Evolutionary conservation across 768 basidiomycete genomes (phyloP).

Genomic region (Lactifluus volemus): DNA sequence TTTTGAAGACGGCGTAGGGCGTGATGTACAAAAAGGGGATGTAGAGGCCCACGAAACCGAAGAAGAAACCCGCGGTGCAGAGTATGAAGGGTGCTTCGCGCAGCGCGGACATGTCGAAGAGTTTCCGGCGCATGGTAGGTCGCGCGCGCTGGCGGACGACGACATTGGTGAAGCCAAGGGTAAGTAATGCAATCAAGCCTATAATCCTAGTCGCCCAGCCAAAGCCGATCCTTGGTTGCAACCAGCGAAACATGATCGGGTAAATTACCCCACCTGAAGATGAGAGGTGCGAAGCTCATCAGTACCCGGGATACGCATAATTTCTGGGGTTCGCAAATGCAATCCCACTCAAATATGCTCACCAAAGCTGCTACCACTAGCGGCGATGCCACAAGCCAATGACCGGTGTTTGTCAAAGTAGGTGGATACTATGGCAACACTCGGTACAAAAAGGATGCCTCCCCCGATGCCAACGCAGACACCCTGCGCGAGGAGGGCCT

Average conservation of each 20-base stretch:
- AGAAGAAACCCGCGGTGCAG: conserved; percentile 20
- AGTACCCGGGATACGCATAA: background rate
- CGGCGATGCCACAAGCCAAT: conserved; percentile 37
- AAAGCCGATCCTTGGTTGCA: conserved; percentile 23
- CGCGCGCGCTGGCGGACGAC: conserved; percentile 19
- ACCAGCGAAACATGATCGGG: conserved; percentile 25
- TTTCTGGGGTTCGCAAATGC: background rate
- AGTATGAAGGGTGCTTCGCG: conserved; percentile 23
- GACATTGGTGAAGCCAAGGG: conserved; percentile 20
- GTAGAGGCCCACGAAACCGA: conserved; percentile 17
- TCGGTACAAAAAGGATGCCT: conserved; percentile 39
- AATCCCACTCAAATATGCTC: background rate
- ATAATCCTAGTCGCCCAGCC: conserved; percentile 24
- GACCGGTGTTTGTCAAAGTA: conserved; percentile 36
- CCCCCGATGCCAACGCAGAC: conserved; percentile 34
- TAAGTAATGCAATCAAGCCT: conserved; percentile 21
- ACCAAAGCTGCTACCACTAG: conserved; percentile 29
- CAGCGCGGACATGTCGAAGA: conserved; percentile 15
- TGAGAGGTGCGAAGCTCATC: background rate
- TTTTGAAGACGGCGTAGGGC: conserved; percentile 19
- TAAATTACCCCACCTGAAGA: conserved; percentile 22
- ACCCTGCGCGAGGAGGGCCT: conserved; percentile 41
- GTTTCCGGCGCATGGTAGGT: conserved; percentile 16
- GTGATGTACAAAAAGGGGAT: conserved; percentile 26
- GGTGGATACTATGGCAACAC: conserved; percentile 35